Evolutionary conservation across 192 early-diverging fungal genomes (phyloP).

Genomic region (Coemansia sp.): DNA sequence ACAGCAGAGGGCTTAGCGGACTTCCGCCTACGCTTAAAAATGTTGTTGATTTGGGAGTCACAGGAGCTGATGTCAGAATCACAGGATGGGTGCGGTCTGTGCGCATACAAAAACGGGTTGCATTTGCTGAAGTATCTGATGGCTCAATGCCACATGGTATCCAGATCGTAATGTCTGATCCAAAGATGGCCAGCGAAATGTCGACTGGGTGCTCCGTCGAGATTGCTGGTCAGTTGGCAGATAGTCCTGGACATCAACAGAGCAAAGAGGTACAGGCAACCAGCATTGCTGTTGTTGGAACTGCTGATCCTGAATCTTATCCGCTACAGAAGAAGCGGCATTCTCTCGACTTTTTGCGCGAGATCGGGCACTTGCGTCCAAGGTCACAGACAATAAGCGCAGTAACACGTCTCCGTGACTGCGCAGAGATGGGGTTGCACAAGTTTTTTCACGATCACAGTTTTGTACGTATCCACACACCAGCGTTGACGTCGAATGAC

Average conservation of each 20-base stretch:
- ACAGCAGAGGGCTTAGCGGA: slow-evolving; percentile 1
- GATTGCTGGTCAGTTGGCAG: slow-evolving; percentile 64
- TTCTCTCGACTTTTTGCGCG: slow-evolving; percentile 73
- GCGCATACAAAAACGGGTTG: slow-evolving; percentile 71
- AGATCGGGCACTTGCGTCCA: slow-evolving; percentile 72
- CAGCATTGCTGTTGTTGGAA: slow-evolving; percentile 24
- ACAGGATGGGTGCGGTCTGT: slow-evolving; percentile 82
- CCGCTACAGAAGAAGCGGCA: slow-evolving; percentile 86
- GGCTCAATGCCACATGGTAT: slow-evolving; percentile 70
- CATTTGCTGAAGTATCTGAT: slow-evolving; percentile 77
- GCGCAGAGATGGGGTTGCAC: slow-evolving; percentile 66
- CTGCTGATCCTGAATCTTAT: slow-evolving; percentile 62
- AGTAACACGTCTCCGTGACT: slow-evolving; percentile 68
- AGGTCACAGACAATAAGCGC: slow-evolving; percentile 73
- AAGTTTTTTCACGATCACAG: slow-evolving; percentile 70
- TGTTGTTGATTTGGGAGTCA: slow-evolving; percentile 15
- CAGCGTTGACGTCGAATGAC: slow-evolving; percentile 78
- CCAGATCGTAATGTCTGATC: slow-evolving; percentile 60
- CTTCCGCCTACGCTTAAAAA: slow-evolving; percentile 31
- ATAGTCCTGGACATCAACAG: slow-evolving; percentile 71
- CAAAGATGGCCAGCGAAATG: slow-evolving; percentile 46
- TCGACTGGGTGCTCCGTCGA: slow-evolving; percentile 72
- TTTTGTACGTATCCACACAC: slow-evolving; percentile 77
- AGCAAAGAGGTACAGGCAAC: slow-evolving; percentile 66
- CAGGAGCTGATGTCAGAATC: slow-evolving; percentile 23